Percentiles rank a stretch among this genome's conserved stretches.
Evolutionary conservation across 2,329 filamentous ascomycete genomes (phyloP).

Genomic region (Bisporella sp.): DNA sequence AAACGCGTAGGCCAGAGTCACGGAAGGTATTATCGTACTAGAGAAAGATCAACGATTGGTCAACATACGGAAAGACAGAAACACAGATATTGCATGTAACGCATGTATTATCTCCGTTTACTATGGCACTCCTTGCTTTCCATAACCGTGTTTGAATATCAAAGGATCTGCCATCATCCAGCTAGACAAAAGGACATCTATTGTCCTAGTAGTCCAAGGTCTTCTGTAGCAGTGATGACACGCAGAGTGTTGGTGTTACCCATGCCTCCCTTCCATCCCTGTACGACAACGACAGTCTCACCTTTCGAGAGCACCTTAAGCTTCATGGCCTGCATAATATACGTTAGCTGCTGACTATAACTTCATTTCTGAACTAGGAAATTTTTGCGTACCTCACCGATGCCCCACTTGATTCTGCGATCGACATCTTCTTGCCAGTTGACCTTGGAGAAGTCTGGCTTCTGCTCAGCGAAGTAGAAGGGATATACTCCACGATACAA

Average conservation of each 20-base stretch:
- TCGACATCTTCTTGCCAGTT: slow-evolving; percentile 99
- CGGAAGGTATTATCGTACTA: too few species aligned
- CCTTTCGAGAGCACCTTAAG: slow-evolving; percentile 68
- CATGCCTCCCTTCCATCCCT: slow-evolving; percentile 89
- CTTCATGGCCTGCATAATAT: slow-evolving; percentile 52
- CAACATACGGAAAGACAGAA: too few species aligned
- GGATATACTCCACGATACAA: slow-evolving; percentile 97
- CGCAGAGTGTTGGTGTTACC: slow-evolving; percentile 76
- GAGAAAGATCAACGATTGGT: too few species aligned
- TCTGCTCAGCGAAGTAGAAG: slow-evolving; percentile 86
- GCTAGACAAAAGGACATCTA: too few species aligned
- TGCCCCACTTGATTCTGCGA: slow-evolving; percentile 94
- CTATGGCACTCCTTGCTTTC: too few species aligned
- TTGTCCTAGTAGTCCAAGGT: neutral
- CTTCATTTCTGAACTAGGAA: too few species aligned
- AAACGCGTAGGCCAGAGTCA: too few species aligned
- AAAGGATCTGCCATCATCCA: too few species aligned
- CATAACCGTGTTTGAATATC: too few species aligned
- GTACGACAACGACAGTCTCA: slow-evolving; percentile 74
- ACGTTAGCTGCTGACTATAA: too few species aligned
- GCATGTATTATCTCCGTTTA: too few species aligned
- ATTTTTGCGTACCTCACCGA: slow-evolving; percentile 47
- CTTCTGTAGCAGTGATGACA: slow-evolving; percentile 11
- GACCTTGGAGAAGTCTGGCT: slow-evolving; percentile 87
- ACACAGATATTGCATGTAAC: too few species aligned